Conservation (phyloP, 2,329 filamentous ascomycete genomes). For the Fusarium sp. region DNA sequence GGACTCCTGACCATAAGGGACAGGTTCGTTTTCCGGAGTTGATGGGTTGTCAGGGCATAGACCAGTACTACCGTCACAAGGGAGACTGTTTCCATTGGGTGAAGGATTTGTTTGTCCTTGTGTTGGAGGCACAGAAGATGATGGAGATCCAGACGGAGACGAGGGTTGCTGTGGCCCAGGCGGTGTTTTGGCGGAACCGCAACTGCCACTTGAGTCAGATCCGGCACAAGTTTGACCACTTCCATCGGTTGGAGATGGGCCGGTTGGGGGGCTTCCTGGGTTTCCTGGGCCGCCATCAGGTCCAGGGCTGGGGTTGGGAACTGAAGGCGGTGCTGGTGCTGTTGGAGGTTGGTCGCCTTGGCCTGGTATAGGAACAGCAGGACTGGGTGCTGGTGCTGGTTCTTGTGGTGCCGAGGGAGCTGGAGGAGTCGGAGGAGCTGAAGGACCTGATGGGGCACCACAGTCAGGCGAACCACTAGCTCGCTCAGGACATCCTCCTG, state of each 20-base stretch:
- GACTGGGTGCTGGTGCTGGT: not conserved
- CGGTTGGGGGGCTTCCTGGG: not conserved
- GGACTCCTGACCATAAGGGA: not conserved
- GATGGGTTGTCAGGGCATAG: slow-evolving; percentile 3
- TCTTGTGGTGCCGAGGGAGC: not conserved
- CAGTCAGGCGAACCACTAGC: not conserved
- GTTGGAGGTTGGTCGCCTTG: not conserved
- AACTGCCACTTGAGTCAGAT: not conserved
- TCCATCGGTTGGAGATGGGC: not conserved
- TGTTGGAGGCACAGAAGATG: slow-evolving; percentile 1
- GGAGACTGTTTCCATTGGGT: not conserved
- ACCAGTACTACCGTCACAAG: not conserved
- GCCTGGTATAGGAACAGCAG: not conserved
- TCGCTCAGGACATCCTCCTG: not conserved
- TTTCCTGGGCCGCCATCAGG: not conserved
- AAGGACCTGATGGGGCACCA: not conserved
- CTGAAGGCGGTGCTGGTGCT: not conserved
- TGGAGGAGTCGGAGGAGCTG: not conserved
- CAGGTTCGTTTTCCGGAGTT: not conserved
- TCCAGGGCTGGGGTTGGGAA: not conserved
- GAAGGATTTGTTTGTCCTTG: not conserved
- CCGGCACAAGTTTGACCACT: not conserved
- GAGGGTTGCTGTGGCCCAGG: slow-evolving; percentile 1
- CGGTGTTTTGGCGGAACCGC: not conserved
- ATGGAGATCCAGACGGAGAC: not conserved